phyloP scores from a whole-genome alignment of 1,139 yeast species.

The Pichiaceae sp. region DNA sequence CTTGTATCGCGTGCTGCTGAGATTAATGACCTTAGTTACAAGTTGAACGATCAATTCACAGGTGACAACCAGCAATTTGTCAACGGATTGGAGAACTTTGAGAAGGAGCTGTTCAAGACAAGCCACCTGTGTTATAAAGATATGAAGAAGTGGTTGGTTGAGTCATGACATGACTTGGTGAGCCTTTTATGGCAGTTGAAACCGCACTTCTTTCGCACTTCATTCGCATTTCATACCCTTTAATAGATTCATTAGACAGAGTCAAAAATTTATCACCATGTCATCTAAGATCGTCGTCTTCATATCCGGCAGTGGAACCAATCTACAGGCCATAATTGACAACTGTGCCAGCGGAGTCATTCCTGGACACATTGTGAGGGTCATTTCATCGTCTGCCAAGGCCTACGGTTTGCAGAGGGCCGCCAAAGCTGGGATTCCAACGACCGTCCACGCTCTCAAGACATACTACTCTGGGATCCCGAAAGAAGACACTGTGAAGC shows the following conservation, averaged over 20 bases:
- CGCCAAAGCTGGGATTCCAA: constrained; percentile 52
- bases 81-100: constrained; percentile 68
- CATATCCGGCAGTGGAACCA: constrained; percentile 92
- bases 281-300: constrained; percentile 42
- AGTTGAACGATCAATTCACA: constrained; percentile 15
- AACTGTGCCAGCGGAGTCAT: constrained; percentile 41
- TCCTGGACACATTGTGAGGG: constrained; percentile 56
- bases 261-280: no score
- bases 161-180: no score
- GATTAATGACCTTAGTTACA: constrained; percentile 46
- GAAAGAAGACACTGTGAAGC: constrained; percentile 45
- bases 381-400: constrained; percentile 70
- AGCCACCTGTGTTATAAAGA: constrained; percentile 58
- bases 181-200: no score
- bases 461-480: constrained; percentile 69
- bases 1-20: constrained; percentile 58
- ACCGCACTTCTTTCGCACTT: no score
- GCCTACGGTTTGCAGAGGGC: constrained; percentile 89
- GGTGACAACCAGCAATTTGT: constrained; percentile 36
- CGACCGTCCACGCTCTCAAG: constrained; percentile 63
- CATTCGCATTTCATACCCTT: no score
- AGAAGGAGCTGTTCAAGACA: constrained; percentile 47
- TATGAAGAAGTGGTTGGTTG: constrained; percentile 50
- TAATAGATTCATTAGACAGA: no score
- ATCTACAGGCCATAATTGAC: constrained; percentile 87